phyloP scores from a whole-genome alignment of 2,329 filamentous ascomycete species.

The Verticillium albo-atrum region DNA sequence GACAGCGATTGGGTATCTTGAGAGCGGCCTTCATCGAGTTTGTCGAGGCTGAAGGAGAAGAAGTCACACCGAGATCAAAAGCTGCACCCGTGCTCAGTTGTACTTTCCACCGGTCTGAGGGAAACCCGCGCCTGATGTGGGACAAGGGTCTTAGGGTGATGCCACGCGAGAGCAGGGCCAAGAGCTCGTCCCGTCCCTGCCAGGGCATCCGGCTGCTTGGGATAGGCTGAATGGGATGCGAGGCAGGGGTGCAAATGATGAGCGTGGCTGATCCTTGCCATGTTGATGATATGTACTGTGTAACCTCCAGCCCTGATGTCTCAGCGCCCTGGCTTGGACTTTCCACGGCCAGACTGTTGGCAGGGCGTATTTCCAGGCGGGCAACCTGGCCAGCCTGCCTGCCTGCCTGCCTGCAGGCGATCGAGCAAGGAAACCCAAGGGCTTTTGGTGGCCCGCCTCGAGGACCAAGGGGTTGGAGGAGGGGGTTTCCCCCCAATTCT shows the following conservation, averaged over 20 bases:
- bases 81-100: conserved; percentile 31
- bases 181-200: conserved; percentile 4
- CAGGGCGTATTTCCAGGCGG: no score
- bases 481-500: no score
- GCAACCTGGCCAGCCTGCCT: not conserved
- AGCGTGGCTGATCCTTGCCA: conserved; percentile 10
- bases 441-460: no score
- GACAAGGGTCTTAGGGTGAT: conserved; percentile 19
- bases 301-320: conserved; percentile 2
- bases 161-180: conserved; percentile 13
- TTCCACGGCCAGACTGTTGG: not conserved
- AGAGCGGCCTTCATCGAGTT: conserved; percentile 11
- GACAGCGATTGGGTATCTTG: conserved; percentile 11
- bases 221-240: conserved; percentile 6
- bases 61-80: conserved; percentile 4
- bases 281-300: conserved; percentile 4
- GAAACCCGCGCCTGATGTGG: conserved; percentile 24
- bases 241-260: conserved; percentile 3
- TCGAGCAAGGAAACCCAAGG: no score
- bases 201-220: conserved; percentile 10
- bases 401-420: not conserved
- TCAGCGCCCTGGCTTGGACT: not conserved
- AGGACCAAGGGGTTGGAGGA: no score
- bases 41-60: conserved; percentile 31
- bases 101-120: conserved; percentile 34